These are phyloP conservation scores for Fraxinus dipetala DNA, from an alignment of 305 asterid genomes.

Conservation along the genomic window DNA sequence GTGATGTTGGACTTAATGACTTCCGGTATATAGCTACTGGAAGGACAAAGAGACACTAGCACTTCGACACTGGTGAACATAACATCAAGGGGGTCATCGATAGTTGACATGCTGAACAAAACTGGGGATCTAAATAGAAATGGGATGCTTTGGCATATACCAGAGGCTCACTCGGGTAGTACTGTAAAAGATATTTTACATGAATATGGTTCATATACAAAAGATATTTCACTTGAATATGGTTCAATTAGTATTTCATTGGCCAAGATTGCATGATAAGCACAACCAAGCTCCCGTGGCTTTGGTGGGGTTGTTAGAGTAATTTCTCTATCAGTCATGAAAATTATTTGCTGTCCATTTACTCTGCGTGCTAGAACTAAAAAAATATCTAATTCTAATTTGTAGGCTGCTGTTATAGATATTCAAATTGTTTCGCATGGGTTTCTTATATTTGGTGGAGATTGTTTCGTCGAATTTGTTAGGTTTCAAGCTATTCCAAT, in stretches of 20 bases:
- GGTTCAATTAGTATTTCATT: constrained; percentile 59
- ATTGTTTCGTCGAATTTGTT: constrained; percentile 66
- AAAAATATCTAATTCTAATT: background rate
- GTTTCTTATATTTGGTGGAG: constrained; percentile 92
- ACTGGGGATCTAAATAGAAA: constrained; percentile 94
- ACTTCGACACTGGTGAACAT: constrained; percentile 55
- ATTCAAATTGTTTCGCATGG: constrained; percentile 79
- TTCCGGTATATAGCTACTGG: constrained; percentile 97
- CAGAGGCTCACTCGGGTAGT: constrained; percentile 95
- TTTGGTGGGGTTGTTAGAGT: constrained; percentile 90
- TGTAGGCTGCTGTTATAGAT: constrained; percentile 86
- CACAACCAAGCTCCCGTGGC: constrained; percentile 83
- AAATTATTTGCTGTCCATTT: background rate
- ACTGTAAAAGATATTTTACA: background rate
- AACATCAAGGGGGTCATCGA: constrained; percentile 47
- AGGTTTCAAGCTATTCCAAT: constrained; percentile 38
- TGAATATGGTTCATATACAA: background rate
- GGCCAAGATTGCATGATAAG: constrained; percentile 94
- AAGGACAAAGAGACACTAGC: constrained; percentile 78
- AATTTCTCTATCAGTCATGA: constrained; percentile 20
- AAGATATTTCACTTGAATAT: background rate
- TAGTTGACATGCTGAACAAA: constrained; percentile 61
- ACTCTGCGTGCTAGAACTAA: background rate
- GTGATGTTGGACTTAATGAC: constrained; percentile 95
- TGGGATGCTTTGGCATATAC: constrained; percentile 99